Conservation (phyloP, 257 asterid genomes). For the Ajuga chamaepitys region DNA sequence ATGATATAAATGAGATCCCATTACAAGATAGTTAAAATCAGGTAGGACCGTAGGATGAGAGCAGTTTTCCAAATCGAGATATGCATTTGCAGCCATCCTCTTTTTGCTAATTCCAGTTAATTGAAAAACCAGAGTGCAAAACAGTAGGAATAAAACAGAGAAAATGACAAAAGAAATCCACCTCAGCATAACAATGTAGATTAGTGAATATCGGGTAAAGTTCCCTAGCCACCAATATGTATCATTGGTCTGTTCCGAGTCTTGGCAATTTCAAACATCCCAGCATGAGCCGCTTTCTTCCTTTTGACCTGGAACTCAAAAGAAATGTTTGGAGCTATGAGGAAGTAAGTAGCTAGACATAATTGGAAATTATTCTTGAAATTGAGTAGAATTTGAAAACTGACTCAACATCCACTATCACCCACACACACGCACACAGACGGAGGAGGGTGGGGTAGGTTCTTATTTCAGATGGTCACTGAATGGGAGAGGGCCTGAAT, state of each 20-base stretch:
- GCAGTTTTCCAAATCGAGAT: neutral
- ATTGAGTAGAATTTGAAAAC: neutral
- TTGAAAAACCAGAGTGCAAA: neutral
- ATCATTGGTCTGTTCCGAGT: slow-evolving; percentile 97
- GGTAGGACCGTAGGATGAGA: neutral
- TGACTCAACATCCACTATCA: neutral
- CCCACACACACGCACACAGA: neutral
- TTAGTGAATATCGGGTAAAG: slow-evolving; percentile 4
- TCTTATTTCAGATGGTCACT: no score
- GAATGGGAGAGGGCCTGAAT: neutral
- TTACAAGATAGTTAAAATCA: neutral
- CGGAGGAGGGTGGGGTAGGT: neutral
- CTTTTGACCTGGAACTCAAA: slow-evolving; percentile 56
- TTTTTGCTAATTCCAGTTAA: neutral
- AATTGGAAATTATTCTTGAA: neutral
- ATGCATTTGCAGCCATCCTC: slow-evolving; percentile 2
- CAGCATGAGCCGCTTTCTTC: slow-evolving; percentile 96
- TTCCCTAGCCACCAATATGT: slow-evolving; percentile 81
- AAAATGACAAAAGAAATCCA: neutral
- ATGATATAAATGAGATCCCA: neutral
- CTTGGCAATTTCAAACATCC: slow-evolving; percentile 88
- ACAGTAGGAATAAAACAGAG: neutral
- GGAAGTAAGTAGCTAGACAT: neutral
- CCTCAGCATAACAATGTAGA: slow-evolving; percentile 9
- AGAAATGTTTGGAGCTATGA: slow-evolving; percentile 13